Base-by-base conservation (phyloP, 768 basidiomycete genomes). In the Dentipellis sp. region DNA sequence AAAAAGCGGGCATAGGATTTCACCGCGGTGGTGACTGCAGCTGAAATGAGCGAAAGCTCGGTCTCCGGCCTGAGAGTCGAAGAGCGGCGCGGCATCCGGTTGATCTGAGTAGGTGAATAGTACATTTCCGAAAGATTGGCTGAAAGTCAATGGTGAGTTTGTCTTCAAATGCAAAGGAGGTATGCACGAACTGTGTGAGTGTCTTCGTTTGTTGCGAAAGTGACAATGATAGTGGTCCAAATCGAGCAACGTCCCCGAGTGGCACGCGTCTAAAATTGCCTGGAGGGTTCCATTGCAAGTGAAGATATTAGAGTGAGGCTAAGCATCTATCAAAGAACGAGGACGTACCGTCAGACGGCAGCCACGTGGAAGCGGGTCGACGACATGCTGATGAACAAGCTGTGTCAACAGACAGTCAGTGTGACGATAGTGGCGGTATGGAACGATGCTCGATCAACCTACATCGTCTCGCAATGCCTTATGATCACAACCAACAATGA, bases 211-310 rank as follows among this genome's bases (percentile, higher is more conserved):
- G 3, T 37, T 40, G 23, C 47, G 47, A 14, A 16, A 40, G 16
- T 58, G 61, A 21, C 62, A 62, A 1, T 47, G 36, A 46, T 64
- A 60, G 34, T 63, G 59, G 12, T 51, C 49, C 47, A 65, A 53
- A 36, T 59, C 62, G 1, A 65, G 55, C 12, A 65, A 23, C 1
- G 62, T 55, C 2, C 64, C 63, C 1, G 62, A 63, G 52, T 63
- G 59, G 42, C 64, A 65, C 1, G 64, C 48, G 45, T 65, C 64
- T 8, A 62, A 37, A 46, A 63, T 58, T 7, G 59, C 62, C 62
- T 64, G 45, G 9, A 50, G 3, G 42, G 42, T 29, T 6, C 29
- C 3, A 29, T 29, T 6, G 29, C 6, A 6, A 29, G 29, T 6
- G 23, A 19, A 58, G 4, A 17, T 4, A 5, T 21, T 21, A 23